Evolutionary conservation across 306 rosid genomes (phyloP).

Genomic region (Phaseolus lunatus): DNA sequence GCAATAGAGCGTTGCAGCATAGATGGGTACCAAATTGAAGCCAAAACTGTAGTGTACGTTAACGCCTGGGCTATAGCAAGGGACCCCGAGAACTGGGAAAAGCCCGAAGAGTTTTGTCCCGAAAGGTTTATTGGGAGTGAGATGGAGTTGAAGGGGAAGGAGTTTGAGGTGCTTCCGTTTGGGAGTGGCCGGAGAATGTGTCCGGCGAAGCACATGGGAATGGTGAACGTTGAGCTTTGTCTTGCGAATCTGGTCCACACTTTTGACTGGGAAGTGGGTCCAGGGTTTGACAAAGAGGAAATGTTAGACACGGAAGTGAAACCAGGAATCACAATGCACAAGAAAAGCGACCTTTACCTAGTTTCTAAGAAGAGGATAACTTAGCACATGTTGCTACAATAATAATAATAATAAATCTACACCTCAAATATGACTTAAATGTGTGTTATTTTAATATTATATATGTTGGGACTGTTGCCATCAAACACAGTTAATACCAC

Average conservation of each 20-base stretch:
- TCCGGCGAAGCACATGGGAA: constrained; percentile 43
- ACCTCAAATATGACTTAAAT: no score
- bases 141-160: constrained; percentile 39
- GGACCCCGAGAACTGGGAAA: constrained; percentile 47
- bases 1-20: constrained; percentile 37
- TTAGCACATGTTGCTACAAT: neutral
- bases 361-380: neutral
- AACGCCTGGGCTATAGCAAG: constrained; percentile 51
- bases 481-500: no score
- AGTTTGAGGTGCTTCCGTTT: constrained; percentile 52
- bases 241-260: constrained; percentile 50
- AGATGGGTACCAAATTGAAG: constrained; percentile 45
- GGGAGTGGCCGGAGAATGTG: constrained; percentile 56
- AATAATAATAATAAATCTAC: no score
- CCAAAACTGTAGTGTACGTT: constrained; percentile 40
- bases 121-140: constrained; percentile 42
- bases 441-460: no score
- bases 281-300: neutral
- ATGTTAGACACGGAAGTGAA: constrained; percentile 43
- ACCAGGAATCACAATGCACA: constrained; percentile 49
- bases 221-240: constrained; percentile 31
- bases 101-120: constrained; percentile 44
- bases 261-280: constrained; percentile 47
- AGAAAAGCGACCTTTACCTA: constrained; percentile 45
- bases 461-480: no score